Percentiles rank a stretch among this genome's conserved stretches.
Conservation (phyloP, 2,329 filamentous ascomycete genomes). For the Colletotrichum salicis region DNA sequence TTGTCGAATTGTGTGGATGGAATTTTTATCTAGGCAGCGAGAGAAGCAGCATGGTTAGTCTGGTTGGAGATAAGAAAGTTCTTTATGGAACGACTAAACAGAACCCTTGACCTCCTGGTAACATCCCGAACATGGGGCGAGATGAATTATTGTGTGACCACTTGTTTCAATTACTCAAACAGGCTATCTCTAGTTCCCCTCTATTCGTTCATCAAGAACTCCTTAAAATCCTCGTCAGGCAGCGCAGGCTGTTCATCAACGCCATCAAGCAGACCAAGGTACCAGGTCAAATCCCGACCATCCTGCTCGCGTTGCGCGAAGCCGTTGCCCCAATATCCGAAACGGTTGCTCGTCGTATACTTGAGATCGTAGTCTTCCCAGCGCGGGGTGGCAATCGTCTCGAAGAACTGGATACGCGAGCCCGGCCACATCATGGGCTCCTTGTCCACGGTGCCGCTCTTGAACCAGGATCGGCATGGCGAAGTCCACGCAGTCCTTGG, state of each 20-base stretch:
- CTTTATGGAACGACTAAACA: too few species aligned
- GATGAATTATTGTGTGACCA: not conserved
- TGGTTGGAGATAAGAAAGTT: too few species aligned
- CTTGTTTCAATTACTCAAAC: not conserved
- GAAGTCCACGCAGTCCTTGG: conserved; percentile 40
- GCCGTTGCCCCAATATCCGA: conserved; percentile 42
- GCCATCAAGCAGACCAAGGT: conserved; percentile 37
- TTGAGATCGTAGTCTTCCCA: conserved; percentile 43
- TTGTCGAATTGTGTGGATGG: too few species aligned
- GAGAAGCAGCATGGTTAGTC: too few species aligned
- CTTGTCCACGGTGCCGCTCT: conserved; percentile 40
- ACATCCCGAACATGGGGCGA: not conserved
- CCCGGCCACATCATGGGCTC: conserved; percentile 43
- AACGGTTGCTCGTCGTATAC: conserved; percentile 39
- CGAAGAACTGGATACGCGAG: conserved; percentile 41
- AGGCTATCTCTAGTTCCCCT: not conserved
- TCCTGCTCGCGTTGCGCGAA: conserved; percentile 36
- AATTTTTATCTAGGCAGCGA: too few species aligned
- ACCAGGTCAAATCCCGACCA: conserved; percentile 38
- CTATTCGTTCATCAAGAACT: conserved; percentile 39
- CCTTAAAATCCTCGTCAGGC: conserved; percentile 40
- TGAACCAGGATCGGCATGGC: conserved; percentile 43
- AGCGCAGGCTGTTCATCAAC: conserved; percentile 38
- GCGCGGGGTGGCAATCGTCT: conserved; percentile 40
- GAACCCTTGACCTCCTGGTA: not conserved